These are phyloP conservation scores for Chalaropsis thielavioides DNA, from an alignment of 2,329 filamentous ascomycete species.

Conservation along the genomic window DNA sequence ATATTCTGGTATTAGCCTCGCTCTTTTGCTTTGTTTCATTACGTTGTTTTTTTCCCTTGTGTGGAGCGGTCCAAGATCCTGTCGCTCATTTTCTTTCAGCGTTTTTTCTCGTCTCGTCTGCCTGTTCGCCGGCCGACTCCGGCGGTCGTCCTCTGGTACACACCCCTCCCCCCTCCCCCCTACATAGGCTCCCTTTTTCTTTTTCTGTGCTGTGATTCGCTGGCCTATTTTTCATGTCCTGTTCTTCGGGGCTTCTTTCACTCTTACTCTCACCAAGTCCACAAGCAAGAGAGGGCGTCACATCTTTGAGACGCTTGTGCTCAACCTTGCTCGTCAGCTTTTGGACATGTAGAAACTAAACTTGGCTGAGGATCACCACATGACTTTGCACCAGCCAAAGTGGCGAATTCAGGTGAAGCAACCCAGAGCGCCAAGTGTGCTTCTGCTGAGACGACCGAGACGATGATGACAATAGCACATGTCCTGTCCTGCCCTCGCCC, in stretches of 20 bases:
- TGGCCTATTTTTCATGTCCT: not conserved
- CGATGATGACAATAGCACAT: too few species aligned
- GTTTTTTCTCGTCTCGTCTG: not conserved
- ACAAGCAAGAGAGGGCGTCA: not conserved
- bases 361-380: not conserved
- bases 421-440: not conserved
- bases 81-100: not conserved
- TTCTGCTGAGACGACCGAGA: too few species aligned
- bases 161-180: not conserved
- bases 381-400: not conserved
- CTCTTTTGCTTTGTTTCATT: not conserved
- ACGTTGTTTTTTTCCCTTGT: not conserved
- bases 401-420: not conserved
- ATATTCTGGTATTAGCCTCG: not conserved
- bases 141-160: not conserved
- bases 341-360: not conserved
- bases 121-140: not conserved
- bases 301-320: not conserved
- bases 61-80: not conserved
- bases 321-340: not conserved
- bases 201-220: not conserved
- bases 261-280: not conserved
- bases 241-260: not conserved
- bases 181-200: not conserved
- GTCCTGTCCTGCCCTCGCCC: not conserved